phyloP scores from a whole-genome alignment of 2,329 filamentous ascomycete species.

The Colletotrichum eleusines region DNA sequence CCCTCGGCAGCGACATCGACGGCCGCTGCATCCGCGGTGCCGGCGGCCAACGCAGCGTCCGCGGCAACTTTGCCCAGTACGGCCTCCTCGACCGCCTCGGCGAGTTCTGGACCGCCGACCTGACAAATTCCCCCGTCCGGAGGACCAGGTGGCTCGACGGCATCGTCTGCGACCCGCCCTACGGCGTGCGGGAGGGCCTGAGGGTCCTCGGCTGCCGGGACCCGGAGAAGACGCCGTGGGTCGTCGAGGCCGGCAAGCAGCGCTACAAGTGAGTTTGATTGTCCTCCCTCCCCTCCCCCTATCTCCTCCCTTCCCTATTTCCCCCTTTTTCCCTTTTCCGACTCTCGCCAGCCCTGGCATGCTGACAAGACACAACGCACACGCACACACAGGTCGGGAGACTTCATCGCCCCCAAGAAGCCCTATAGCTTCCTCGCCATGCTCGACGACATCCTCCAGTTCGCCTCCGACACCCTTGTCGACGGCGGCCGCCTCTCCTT shows the following conservation, averaged over 20 bases:
- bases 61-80: conserved; percentile 88
- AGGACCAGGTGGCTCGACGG: conserved; percentile 78
- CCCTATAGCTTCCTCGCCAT: conserved; percentile 94
- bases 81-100: conserved; percentile 74
- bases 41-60: conserved; percentile 62
- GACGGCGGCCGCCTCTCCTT: conserved; percentile 85
- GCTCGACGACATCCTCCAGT: conserved; percentile 89
- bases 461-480: conserved; percentile 81
- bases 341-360: neutral
- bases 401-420: conserved; percentile 88
- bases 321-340: neutral
- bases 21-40: conserved; percentile 86
- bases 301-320: neutral
- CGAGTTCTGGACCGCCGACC: conserved; percentile 85
- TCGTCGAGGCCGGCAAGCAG: conserved; percentile 76
- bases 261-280: conserved; percentile 71
- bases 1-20: conserved; percentile 93
- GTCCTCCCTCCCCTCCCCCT: conserved; percentile 40
- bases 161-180: conserved; percentile 95
- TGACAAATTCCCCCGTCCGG: conserved; percentile 87
- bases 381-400: conserved; percentile 68
- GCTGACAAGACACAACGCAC: conserved; percentile 47
- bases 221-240: conserved; percentile 67
- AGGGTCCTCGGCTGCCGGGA: conserved; percentile 86
- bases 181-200: conserved; percentile 92